Percentiles rank a stretch among this genome's conserved stretches.
phyloP scores from a whole-genome alignment of 2,329 filamentous ascomycete species.

The Neofusicoccum ribis region DNA sequence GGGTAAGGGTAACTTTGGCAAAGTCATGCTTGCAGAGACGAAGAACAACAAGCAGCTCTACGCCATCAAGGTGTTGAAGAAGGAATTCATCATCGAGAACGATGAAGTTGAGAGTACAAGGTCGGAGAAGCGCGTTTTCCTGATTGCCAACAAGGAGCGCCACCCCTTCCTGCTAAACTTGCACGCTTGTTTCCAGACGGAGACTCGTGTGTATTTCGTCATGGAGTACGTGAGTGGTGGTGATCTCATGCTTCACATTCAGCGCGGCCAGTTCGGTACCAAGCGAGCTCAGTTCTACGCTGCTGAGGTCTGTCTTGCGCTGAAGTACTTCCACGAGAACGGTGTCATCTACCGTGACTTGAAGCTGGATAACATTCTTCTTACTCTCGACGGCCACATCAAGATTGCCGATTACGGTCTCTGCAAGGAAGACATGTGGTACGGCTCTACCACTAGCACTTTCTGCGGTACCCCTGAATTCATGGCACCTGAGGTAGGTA shows the following conservation, averaged over 20 bases:
- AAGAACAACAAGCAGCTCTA: slow-evolving; percentile 91
- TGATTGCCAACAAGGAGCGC: slow-evolving; percentile 94
- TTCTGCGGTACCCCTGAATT: slow-evolving; percentile 99
- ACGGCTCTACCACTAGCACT: slow-evolving; percentile 91
- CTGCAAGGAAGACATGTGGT: slow-evolving; percentile 99
- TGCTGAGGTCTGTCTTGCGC: slow-evolving; percentile 90
- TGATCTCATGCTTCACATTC: slow-evolving; percentile 98
- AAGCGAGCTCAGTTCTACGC: slow-evolving; percentile 99
- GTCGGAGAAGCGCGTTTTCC: slow-evolving; percentile 95
- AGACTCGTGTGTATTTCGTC: slow-evolving; percentile 97
- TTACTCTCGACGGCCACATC: slow-evolving; percentile 94
- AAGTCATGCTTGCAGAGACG: slow-evolving; percentile 98
- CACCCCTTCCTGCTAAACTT: slow-evolving; percentile 95
- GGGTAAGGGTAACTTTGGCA: slow-evolving; percentile 98
- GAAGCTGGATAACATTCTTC: slow-evolving; percentile 83
- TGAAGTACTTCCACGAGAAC: slow-evolving; percentile 99
- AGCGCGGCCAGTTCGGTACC: slow-evolving; percentile 91
- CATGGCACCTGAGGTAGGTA: slow-evolving; percentile 87
- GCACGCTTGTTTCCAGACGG: slow-evolving; percentile 98
- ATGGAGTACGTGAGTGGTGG: slow-evolving; percentile 99
- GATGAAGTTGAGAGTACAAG: slow-evolving; percentile 98
- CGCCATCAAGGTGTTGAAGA: slow-evolving; percentile 98
- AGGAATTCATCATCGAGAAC: slow-evolving; percentile 99
- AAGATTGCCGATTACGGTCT: slow-evolving; percentile 98
- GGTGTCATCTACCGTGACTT: slow-evolving; percentile 92